These are phyloP conservation scores for Ustilago bromivora DNA, from an alignment of 1,284 basidiomycete species.

Conservation along the genomic window DNA sequence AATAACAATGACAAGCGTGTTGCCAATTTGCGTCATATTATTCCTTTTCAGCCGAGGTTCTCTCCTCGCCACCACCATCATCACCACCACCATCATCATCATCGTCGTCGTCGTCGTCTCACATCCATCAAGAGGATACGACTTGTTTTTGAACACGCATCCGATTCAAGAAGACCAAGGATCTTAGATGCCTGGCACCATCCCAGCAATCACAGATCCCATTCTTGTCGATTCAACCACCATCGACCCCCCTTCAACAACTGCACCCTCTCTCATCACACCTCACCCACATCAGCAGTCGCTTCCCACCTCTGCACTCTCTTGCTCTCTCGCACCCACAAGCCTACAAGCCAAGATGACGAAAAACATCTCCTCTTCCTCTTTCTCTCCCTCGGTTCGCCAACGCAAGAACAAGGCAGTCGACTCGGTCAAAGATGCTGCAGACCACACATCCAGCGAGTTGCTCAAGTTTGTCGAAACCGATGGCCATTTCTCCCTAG, in stretches of 20 bases:
- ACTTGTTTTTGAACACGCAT: background rate
- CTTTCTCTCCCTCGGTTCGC: conserved; percentile 8
- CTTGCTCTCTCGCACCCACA: conserved; percentile 38
- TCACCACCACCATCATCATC: conserved; percentile 3
- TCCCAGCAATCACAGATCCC: conserved; percentile 52
- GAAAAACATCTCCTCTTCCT: conserved; percentile 24
- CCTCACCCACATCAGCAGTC: conserved; percentile 36
- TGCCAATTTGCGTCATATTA: background rate
- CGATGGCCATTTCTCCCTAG: conserved; percentile 67
- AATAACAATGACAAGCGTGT: conserved; percentile 1
- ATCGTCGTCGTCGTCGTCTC: too few species aligned
- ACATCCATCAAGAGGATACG: too few species aligned
- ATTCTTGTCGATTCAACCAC: conserved; percentile 44
- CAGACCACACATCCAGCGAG: conserved; percentile 17
- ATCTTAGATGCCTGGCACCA: conserved; percentile 49
- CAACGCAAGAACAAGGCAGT: conserved; percentile 34
- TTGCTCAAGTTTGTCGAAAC: conserved; percentile 67
- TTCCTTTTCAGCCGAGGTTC: background rate
- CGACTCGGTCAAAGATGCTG: background rate
- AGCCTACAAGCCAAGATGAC: conserved; percentile 54
- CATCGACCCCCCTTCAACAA: conserved; percentile 16
- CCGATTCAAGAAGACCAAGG: background rate
- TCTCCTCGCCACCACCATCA: conserved; percentile 10
- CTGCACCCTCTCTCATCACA: conserved; percentile 43
- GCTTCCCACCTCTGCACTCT: conserved; percentile 29